A percentile compares a stretch with the other conserved stretches of the same genome.
Conservation (phyloP, 1,139 yeast genomes). For the Candida sp. region DNA sequence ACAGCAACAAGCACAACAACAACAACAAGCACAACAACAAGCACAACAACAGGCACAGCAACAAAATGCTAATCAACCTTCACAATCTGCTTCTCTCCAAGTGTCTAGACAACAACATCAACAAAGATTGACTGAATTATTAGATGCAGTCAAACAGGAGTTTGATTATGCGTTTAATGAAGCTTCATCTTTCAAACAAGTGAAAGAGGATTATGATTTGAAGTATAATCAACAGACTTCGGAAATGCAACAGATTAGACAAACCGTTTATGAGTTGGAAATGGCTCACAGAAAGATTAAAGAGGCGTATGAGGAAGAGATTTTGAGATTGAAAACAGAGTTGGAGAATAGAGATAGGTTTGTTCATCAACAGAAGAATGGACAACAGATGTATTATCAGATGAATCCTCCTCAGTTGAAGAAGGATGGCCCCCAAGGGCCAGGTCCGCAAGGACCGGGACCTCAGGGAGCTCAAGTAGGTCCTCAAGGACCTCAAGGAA, state of each 20-base stretch:
- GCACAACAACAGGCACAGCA: constrained; percentile 14
- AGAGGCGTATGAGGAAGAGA: constrained; percentile 95
- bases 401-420: constrained; percentile 12
- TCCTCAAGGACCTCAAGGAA: constrained; percentile 12
- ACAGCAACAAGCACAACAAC: constrained; percentile 15
- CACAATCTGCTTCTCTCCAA: constrained; percentile 18
- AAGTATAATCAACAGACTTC: constrained; percentile 90
- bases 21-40: constrained; percentile 14
- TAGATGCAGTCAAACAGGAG: constrained; percentile 92
- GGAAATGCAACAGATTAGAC: constrained; percentile 93
- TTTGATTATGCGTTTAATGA: constrained; percentile 85
- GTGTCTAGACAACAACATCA: constrained; percentile 46
- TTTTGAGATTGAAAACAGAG: constrained; percentile 79
- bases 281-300: constrained; percentile 93
- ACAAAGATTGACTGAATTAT: constrained; percentile 66
- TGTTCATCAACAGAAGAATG: constrained; percentile 23
- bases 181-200: constrained; percentile 83
- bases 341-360: constrained; percentile 70
- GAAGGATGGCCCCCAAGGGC: constrained; percentile 17
- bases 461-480: background rate
- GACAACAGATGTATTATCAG: constrained; percentile 14
- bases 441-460: constrained; percentile 7
- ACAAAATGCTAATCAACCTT: constrained; percentile 18
- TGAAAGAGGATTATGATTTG: constrained; percentile 90
- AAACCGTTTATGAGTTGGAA: constrained; percentile 91